Evolutionary conservation across 495 filamentous ascomycete genomes (phyloP).

Genomic region (Hypomontagnella submonticulosa): DNA sequence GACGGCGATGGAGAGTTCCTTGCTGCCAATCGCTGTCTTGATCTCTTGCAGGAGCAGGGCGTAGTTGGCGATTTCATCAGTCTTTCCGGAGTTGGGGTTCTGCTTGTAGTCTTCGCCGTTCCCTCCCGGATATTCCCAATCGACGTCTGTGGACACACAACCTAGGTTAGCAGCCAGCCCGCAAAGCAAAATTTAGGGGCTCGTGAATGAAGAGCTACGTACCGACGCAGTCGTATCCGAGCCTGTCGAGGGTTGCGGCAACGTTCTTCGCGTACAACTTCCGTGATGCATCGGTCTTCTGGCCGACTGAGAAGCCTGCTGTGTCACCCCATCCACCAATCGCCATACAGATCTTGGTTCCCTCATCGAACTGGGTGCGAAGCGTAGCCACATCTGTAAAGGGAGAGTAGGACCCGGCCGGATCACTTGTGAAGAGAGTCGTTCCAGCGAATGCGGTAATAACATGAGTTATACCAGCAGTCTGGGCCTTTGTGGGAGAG

Average conservation of each 20-base stretch:
- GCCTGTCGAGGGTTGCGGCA: constrained; percentile 59
- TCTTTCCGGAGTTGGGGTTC: constrained; percentile 66
- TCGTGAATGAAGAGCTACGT: constrained; percentile 8
- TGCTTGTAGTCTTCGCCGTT: constrained; percentile 69
- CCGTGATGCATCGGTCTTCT: constrained; percentile 61
- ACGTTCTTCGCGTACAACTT: constrained; percentile 68
- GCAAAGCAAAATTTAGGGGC: neutral
- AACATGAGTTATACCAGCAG: constrained; percentile 62
- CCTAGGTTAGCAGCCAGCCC: constrained; percentile 11
- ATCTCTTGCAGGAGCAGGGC: constrained; percentile 67
- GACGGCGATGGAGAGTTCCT: constrained; percentile 71
- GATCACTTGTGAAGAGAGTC: constrained; percentile 61
- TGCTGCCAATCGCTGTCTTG: constrained; percentile 66
- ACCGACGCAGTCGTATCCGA: constrained; percentile 68
- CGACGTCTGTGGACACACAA: constrained; percentile 54
- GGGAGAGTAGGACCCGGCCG: constrained; percentile 56
- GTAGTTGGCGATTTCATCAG: constrained; percentile 67
- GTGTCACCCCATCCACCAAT: constrained; percentile 74
- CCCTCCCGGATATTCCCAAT: constrained; percentile 78
- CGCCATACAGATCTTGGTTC: constrained; percentile 68
- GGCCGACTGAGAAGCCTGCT: constrained; percentile 63
- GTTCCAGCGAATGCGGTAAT: constrained; percentile 69
- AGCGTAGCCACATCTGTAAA: constrained; percentile 62
- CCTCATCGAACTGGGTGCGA: constrained; percentile 63
- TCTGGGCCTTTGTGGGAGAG: constrained; percentile 42